A percentile compares a stretch with the other conserved stretches of the same genome.
Conservation (phyloP, 2,329 filamentous ascomycete genomes). For the Teratosphaeriaceae sp. region DNA sequence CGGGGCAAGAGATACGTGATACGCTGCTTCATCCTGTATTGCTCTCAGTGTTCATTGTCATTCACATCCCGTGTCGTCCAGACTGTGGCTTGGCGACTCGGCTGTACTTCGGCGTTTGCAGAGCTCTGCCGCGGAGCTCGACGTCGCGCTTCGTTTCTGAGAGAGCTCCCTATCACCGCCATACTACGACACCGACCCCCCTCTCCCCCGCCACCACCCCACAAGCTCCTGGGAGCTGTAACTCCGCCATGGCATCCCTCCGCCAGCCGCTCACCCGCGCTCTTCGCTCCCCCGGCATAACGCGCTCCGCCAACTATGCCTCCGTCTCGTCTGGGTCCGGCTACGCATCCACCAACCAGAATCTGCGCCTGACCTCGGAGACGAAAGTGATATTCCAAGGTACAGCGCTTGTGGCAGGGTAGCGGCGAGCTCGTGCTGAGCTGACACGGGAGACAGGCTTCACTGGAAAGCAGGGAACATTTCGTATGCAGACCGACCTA, state of each 20-base stretch:
- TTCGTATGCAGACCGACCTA: too few relatives aligned
- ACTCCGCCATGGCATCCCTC: constrained; percentile 7
- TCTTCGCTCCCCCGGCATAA: constrained; percentile 51
- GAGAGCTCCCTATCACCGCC: too few relatives aligned
- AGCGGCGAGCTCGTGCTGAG: too few relatives aligned
- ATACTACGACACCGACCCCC: neutral
- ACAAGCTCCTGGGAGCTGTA: constrained; percentile 1
- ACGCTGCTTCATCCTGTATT: constrained; percentile 59
- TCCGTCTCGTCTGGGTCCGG: constrained; percentile 45
- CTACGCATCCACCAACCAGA: constrained; percentile 40
- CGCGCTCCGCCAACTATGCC: constrained; percentile 68
- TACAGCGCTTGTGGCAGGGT: too few relatives aligned
- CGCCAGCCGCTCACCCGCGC: constrained; percentile 59
- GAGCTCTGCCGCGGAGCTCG: too few relatives aligned
- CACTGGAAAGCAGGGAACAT: constrained; percentile 67
- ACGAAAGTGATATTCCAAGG: constrained; percentile 96
- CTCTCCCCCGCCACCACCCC: neutral
- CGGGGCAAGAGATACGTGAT: constrained; percentile 65
- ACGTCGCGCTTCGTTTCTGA: too few relatives aligned
- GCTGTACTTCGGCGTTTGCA: neutral
- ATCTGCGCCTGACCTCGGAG: constrained; percentile 86
- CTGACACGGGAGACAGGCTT: too few relatives aligned
- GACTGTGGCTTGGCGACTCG: neutral
- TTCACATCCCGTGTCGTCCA: neutral
- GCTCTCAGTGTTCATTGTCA: neutral